A percentile compares a stretch with the other conserved stretches of the same genome.
These are phyloP conservation scores for Beauveria varroae DNA, from an alignment of 2,329 filamentous ascomycete genomes.

Conservation along the genomic window DNA sequence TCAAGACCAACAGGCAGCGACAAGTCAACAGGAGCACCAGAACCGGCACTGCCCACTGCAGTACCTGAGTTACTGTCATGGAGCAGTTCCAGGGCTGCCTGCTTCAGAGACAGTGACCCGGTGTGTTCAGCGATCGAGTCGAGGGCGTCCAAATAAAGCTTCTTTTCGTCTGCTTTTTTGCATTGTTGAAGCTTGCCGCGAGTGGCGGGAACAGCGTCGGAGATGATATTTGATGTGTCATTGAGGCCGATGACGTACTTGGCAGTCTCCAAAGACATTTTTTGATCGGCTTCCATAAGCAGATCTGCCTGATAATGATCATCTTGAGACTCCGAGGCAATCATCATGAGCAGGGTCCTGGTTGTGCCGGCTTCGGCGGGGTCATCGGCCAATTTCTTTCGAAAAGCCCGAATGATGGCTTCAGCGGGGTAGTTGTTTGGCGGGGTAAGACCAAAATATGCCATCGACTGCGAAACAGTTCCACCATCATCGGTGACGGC, in stretches of 20 bases:
- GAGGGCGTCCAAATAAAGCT: constrained; percentile 27
- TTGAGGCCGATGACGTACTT: constrained; percentile 24
- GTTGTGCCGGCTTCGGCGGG: constrained; percentile 25
- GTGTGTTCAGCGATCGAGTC: constrained; percentile 28
- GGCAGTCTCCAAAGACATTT: constrained; percentile 29
- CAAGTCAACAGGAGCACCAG: constrained; percentile 22
- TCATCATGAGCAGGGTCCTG: constrained; percentile 26
- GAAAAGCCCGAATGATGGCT: constrained; percentile 27
- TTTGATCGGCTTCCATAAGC: constrained; percentile 26
- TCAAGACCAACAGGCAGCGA: constrained; percentile 75
- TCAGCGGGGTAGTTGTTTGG: constrained; percentile 29
- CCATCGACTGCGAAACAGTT: constrained; percentile 25
- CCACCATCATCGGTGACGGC: constrained; percentile 23
- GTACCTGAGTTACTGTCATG: constrained; percentile 14
- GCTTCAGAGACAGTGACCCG: constrained; percentile 21
- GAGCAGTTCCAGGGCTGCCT: constrained; percentile 20
- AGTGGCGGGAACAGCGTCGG: neutral
- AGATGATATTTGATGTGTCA: constrained; percentile 17
- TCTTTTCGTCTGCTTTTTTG: constrained; percentile 22
- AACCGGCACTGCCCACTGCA: constrained; percentile 6
- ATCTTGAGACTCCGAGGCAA: constrained; percentile 27
- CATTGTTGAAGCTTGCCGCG: constrained; percentile 18
- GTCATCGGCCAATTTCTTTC: constrained; percentile 24
- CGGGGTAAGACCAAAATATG: constrained; percentile 27
- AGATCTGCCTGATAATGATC: constrained; percentile 27